Base-by-base conservation (phyloP, 305 asterid species). In the Fraxinus nigra region DNA sequence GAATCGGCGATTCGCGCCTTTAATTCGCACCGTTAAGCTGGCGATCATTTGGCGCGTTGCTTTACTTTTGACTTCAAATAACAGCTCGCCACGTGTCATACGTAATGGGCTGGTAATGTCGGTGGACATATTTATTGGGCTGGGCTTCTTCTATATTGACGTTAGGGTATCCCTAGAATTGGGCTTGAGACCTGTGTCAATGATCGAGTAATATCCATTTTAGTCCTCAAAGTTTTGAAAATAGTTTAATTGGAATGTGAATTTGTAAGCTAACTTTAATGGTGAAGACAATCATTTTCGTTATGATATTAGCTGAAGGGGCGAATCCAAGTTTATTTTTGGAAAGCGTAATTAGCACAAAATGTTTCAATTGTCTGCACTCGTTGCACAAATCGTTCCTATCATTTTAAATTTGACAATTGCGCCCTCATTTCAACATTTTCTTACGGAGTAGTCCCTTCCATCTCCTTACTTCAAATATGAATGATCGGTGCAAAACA, bases 21-120 rank as follows among this genome's bases (percentile, higher is more conserved):
- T 32, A 79, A 35, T 70, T 79, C 59, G 84, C 82, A 34, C 82
- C 82, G 86, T 82, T 77, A 32, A 13, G 43, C 16, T 16, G 78
- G 40, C 80, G 77, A 74, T 80, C 65, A 61, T 73, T 83, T 78
- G 86, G 88, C 84, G 83, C 83, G 83, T 72, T 82, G 37, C 59
- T 20, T 38, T 67, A 26, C 74, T 48, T 67, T 67, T 28, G 74
- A 67, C 37, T 85, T 82, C 5, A 72, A 85, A 33, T 67, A 20
- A 13, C 37, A 28, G 22, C 30, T 78, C 34, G 28, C 28, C 43
- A 38, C 46, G 63, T 32, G 38, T 8, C 9, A 30, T 46, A 75
- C 63, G 70, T 46, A 13, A 32, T 76, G 65, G 24, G 43, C 59
- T 5, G 6, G 38, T n/a, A 63, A 3, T 24, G 28, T 10, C 30